Evolutionary conservation across 805 yeast species (phyloP), one percentile per base, ranked within the genome.

Genomic region (Candida yuanshanica): DNA sequence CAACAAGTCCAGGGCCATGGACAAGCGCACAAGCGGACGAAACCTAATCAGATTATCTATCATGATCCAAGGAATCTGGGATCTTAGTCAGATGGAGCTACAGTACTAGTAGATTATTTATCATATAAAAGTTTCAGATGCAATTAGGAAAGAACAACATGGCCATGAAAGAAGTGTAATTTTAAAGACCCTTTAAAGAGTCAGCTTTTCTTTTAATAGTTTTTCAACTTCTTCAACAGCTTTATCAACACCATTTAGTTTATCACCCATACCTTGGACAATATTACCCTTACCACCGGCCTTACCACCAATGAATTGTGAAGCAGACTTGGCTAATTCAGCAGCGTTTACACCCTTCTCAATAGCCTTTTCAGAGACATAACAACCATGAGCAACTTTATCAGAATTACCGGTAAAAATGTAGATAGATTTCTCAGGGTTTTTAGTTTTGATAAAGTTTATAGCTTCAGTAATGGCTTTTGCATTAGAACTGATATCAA

Each of bases 251-350:
- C 84, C 86, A 25, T 66, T 72, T 27, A 81, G 74, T 48, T 87
- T 83, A 53, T 82, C 87, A 55, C 99, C 99, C 81, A 88, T 84
- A 66, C 99, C 99, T 70, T 93, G 99, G 53, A 88, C 87, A 41
- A 90, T 81, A 51, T 88, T 86, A 49, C 96, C 98, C 68, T 88
- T 93, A 64, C 99, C 99, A 68, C 99, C 99, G 44, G 96, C 95
- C 64, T 84, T 88, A 65, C 99, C 99, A 50, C 99, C 99, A 53
- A 93, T 79, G 54, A 72, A 69, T 27, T 69, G 65, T 35, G 90
- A 70, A 34, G 85, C 98, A 42, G 74, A 67, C 39, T 72, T 65
- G 24, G 95, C 95, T 51, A 89, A 73, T 22, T 77, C 89, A 43
- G 81, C 74, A 39, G 95, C 90, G 49, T 82, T 74, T 17, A 88